Percentiles rank a stretch among this genome's conserved stretches.
Evolutionary conservation across 768 basidiomycete species (phyloP).

Genomic region (Boletus rubescentipes): DNA sequence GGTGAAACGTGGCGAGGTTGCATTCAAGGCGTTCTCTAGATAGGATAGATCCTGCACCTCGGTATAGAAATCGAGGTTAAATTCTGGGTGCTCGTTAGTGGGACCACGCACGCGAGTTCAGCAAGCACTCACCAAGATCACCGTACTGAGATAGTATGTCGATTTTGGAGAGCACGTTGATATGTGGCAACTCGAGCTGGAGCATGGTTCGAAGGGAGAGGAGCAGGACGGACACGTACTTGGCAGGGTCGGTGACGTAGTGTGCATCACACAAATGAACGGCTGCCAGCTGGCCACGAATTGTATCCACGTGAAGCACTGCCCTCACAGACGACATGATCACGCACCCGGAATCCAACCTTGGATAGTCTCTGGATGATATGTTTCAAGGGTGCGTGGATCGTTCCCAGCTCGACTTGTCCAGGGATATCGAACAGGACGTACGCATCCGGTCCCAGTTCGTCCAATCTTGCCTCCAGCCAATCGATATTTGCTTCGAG

Average conservation of each 20-base stretch:
- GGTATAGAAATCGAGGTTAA: constrained; percentile 97
- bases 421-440: constrained; percentile 95
- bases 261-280: constrained; percentile 97
- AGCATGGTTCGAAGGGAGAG: constrained; percentile 95
- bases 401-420: constrained; percentile 96
- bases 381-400: constrained; percentile 84
- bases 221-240: constrained; percentile 90
- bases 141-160: constrained; percentile 91
- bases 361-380: constrained; percentile 73
- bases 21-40: constrained; percentile 71
- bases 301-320: background rate
- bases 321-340: constrained; percentile 9
- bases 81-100: constrained; percentile 52
- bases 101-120: background rate
- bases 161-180: constrained; percentile 96
- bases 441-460: constrained; percentile 73
- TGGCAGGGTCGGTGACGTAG: constrained; percentile 93
- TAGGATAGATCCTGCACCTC: constrained; percentile 96
- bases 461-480: constrained; percentile 67
- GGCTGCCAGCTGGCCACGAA: constrained; percentile 68
- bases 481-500: constrained; percentile 93
- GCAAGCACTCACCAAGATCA: constrained; percentile 68
- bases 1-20: constrained; percentile 64
- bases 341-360: constrained; percentile 79
- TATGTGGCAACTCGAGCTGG: constrained; percentile 96